Percentiles rank a stretch among this genome's conserved stretches.
Evolutionary conservation across 345 rosid species (phyloP).

Genomic region (Trapa bicornis): DNA sequence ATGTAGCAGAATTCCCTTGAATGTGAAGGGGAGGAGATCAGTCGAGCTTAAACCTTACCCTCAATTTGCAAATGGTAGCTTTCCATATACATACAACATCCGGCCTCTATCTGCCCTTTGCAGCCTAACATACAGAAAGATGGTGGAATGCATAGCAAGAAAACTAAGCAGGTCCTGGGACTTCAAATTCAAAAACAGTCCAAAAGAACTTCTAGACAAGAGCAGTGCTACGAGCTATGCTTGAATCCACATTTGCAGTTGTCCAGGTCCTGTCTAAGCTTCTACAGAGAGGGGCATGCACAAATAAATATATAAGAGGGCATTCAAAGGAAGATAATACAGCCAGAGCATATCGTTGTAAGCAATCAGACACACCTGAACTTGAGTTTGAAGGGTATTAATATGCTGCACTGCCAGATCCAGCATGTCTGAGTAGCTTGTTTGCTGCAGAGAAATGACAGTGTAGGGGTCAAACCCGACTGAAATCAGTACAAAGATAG

Average conservation of each 20-base stretch:
- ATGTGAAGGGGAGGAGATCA: too few relatives aligned
- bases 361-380: constrained; percentile 43
- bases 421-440: constrained; percentile 92
- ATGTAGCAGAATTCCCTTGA: too few relatives aligned
- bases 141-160: too few relatives aligned
- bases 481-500: not conserved
- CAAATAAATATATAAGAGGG: not conserved
- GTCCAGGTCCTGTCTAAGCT: constrained; percentile 52
- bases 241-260: constrained; percentile 72
- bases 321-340: not conserved
- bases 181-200: not conserved
- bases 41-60: too few relatives aligned
- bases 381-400: constrained; percentile 80
- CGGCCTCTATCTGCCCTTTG: too few relatives aligned
- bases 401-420: constrained; percentile 95
- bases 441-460: constrained; percentile 45
- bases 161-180: too few relatives aligned
- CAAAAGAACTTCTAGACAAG: not conserved
- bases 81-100: too few relatives aligned
- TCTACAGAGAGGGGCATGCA: constrained; percentile 24
- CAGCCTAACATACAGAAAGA: too few relatives aligned
- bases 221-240: constrained; percentile 16
- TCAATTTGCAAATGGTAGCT: too few relatives aligned
- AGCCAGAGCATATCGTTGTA: too few relatives aligned
- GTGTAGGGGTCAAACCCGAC: not conserved